Evolutionary conservation across 192 early-diverging fungal genomes (phyloP), one percentile per base, ranked within the genome.

Genomic region (Rhizophagus prolifer): DNA sequence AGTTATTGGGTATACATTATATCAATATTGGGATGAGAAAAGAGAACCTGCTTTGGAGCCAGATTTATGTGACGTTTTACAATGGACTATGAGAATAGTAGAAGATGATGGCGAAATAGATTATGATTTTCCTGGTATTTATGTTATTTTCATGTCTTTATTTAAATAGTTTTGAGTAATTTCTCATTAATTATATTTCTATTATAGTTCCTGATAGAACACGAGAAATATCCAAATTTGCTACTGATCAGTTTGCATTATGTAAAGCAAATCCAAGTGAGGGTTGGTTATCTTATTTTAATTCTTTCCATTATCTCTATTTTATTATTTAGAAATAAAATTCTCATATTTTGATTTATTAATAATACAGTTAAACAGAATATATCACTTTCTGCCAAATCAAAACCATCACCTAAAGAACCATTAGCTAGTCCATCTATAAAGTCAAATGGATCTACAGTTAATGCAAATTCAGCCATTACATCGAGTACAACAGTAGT

Each of bases 91-190:
- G 79, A 86, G 94, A 50, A 97, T 99, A 79, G 95, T 92, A 0
- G 96, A 97, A 77, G 95, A 95, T 74, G 97, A 97, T 84, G 97
- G 97, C 25, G 90, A 91, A 50, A 91, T 99, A 46, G 97, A 99
- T 78, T 96, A 97, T 44, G 96, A 99, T 82, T 92, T 99, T 80
- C 96, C 96, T 47, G 92, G 93, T 94, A 85, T 54, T 75, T 28
- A 21, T 19, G 63, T 34, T 50, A 30, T 25, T 47, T 2, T 38
- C 28, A 36, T 26, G 67, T 12, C 25, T 2, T 0, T 69, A 61
- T 66, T 66, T 46, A 73, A 76, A 30, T 46, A 72, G 19, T 74
- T 62, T 73, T 46, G 13, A 59, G 4, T 64, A 46, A 10, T 13
- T 21, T 58, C n/a, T 31, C 12, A 23, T 19, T 41, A 74, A 38